Conservation (phyloP, 331 rosid species). For the Acacia pycnantha region DNA sequence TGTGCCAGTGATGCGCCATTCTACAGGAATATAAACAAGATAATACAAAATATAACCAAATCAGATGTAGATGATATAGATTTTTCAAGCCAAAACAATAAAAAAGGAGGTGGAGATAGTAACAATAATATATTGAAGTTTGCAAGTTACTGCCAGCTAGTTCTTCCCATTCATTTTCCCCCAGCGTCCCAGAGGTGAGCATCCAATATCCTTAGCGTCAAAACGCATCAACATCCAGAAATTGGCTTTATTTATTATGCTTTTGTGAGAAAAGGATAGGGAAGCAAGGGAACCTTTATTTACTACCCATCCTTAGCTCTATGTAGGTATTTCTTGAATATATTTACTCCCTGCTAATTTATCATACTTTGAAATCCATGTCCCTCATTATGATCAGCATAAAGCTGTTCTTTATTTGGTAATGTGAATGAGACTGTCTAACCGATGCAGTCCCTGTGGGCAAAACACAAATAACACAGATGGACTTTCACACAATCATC, state of each 20-base stretch:
- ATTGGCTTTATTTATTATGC: neutral
- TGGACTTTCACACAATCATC: neutral
- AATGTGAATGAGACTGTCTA: slow-evolving; percentile 3
- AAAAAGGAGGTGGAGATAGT: neutral
- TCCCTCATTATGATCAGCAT: slow-evolving; percentile 10
- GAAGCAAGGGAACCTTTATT: neutral
- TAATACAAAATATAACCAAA: slow-evolving; percentile 13
- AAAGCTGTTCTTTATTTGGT: slow-evolving; percentile 12
- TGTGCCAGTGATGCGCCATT: slow-evolving; percentile 50
- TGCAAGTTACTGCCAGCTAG: neutral
- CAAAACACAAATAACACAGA: neutral
- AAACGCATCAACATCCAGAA: neutral
- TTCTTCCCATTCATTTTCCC: slow-evolving; percentile 16
- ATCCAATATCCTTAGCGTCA: neutral
- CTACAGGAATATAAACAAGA: slow-evolving; percentile 38
- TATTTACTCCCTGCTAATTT: neutral
- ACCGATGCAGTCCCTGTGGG: neutral
- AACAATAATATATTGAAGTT: slow-evolving; percentile 2
- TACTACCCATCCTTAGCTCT: neutral
- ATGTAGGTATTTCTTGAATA: neutral
- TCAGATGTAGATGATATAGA: slow-evolving; percentile 12
- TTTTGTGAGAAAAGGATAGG: neutral
- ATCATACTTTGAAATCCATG: neutral
- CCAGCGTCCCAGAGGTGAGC: neutral
- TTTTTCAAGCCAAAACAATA: slow-evolving; percentile 7